Conservation (phyloP, 345 rosid species). For the Brassica cretica region DNA sequence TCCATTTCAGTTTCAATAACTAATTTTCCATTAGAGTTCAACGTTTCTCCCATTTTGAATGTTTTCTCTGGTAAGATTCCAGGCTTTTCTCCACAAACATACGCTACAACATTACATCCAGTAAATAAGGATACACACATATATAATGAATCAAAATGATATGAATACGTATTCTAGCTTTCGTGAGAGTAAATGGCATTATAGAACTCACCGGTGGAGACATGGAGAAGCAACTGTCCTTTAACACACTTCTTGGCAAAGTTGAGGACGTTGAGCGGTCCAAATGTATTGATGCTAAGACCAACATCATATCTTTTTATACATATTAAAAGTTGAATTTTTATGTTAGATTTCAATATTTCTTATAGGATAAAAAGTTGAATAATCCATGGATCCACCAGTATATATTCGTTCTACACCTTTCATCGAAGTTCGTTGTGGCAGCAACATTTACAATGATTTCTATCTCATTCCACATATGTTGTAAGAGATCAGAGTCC, state of each 20-base stretch:
- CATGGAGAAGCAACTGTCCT: slow-evolving; percentile 50
- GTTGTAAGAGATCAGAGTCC: slow-evolving; percentile 42
- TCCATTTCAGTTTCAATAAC: slow-evolving; percentile 43
- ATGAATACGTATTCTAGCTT: neutral
- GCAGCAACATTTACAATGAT: slow-evolving; percentile 68
- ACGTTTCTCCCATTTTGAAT: slow-evolving; percentile 45
- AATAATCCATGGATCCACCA: neutral
- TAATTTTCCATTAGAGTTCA: slow-evolving; percentile 37
- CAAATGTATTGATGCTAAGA: slow-evolving; percentile 57
- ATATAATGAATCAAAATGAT: neutral
- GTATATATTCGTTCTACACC: slow-evolving; percentile 36
- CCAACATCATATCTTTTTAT: slow-evolving; percentile 62
- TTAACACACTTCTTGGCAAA: slow-evolving; percentile 61
- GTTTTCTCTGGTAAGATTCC: slow-evolving; percentile 49
- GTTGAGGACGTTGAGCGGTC: slow-evolving; percentile 52
- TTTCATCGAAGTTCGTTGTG: slow-evolving; percentile 72
- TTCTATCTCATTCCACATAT: slow-evolving; percentile 53
- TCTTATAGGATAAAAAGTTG: neutral
- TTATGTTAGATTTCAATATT: neutral
- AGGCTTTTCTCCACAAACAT: slow-evolving; percentile 55
- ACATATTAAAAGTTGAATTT: neutral
- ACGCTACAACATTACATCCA: slow-evolving; percentile 43
- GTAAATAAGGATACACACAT: neutral
- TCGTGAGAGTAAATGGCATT: neutral
- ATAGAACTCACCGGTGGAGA: slow-evolving; percentile 33